Evolutionary conservation across 768 basidiomycete genomes (phyloP).

Genomic region (Lepiota venenata): DNA sequence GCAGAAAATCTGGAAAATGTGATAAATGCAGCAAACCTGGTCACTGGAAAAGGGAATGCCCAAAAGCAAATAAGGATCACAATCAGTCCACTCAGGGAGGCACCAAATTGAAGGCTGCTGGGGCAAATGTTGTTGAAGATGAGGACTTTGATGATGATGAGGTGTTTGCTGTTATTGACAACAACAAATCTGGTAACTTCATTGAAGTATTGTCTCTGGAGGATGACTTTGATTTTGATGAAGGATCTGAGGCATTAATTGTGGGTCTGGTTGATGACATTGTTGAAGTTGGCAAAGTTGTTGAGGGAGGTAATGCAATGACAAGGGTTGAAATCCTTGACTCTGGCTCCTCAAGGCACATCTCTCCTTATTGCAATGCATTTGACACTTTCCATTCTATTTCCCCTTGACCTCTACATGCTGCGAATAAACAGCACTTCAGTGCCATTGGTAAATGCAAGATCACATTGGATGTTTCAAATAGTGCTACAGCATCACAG

Average conservation of each 20-base stretch:
- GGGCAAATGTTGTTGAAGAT: not conserved
- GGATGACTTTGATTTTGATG: too few relatives aligned
- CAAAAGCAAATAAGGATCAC: slow-evolving; percentile 7
- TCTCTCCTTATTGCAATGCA: slow-evolving; percentile 24
- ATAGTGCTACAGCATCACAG: too few relatives aligned
- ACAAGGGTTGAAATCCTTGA: slow-evolving; percentile 19
- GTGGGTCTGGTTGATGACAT: too few relatives aligned
- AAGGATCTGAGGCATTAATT: too few relatives aligned
- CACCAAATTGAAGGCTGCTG: not conserved
- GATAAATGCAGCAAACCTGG: slow-evolving; percentile 26
- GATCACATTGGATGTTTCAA: too few relatives aligned
- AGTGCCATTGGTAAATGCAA: slow-evolving; percentile 26
- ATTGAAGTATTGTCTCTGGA: too few relatives aligned
- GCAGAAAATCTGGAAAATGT: slow-evolving; percentile 13
- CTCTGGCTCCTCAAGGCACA: slow-evolving; percentile 24
- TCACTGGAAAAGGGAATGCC: slow-evolving; percentile 23
- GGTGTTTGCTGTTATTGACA: too few relatives aligned
- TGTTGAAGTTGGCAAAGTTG: not conserved
- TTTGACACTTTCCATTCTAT: slow-evolving; percentile 20
- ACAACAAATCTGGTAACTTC: too few relatives aligned
- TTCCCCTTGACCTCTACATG: slow-evolving; percentile 19
- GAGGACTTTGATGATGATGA: not conserved
- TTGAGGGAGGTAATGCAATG: not conserved
- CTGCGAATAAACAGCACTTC: slow-evolving; percentile 29
- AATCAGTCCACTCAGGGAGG: slow-evolving; percentile 14